Evolutionary conservation across 1,284 basidiomycete species (phyloP).

Genomic region (Xerocomus alliaceus): DNA sequence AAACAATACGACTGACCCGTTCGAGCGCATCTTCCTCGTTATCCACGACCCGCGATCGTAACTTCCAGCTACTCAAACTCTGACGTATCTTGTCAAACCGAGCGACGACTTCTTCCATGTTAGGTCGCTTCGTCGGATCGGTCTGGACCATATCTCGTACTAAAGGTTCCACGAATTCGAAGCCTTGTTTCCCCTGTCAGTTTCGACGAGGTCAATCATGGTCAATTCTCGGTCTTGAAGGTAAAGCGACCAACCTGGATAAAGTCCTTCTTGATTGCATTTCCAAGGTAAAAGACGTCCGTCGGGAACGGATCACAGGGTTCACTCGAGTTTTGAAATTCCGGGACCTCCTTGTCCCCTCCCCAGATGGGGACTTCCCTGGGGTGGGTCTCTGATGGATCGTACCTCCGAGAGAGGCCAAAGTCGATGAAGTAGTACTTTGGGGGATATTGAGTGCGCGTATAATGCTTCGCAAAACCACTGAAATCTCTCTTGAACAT

Average conservation of each 20-base stretch:
- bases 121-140: background rate
- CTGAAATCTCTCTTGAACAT: background rate
- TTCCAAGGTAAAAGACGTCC: background rate
- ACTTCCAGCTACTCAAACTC: slow-evolving; percentile 14
- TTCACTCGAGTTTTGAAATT: background rate
- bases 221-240: background rate
- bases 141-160: background rate
- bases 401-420: background rate
- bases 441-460: too few relatives aligned
- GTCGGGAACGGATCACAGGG: background rate
- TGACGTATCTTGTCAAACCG: background rate
- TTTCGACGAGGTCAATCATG: background rate
- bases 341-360: background rate
- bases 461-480: too few relatives aligned
- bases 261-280: background rate
- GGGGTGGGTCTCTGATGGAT: background rate
- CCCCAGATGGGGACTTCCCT: background rate
- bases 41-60: slow-evolving; percentile 26
- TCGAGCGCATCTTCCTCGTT: background rate
- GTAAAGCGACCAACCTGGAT: background rate
- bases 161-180: background rate
- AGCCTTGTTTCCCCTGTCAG: background rate
- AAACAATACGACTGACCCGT: background rate
- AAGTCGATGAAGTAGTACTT: background rate
- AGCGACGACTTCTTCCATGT: background rate